phyloP scores from a whole-genome alignment of 2,329 filamentous ascomycete genomes.

The Alternaria solani region DNA sequence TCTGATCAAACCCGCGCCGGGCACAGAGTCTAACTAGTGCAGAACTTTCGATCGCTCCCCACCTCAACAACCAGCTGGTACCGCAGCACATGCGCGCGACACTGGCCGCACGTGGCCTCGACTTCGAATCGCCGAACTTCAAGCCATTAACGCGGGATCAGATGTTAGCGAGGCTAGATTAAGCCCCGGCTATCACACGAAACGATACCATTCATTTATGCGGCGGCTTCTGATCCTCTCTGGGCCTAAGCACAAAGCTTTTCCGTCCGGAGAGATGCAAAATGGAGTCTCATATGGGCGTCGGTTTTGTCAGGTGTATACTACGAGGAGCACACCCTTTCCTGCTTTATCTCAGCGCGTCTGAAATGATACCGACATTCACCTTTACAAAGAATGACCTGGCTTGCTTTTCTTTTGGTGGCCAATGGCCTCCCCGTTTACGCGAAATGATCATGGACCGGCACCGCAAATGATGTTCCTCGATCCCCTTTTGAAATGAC shows the following conservation, averaged over 20 bases:
- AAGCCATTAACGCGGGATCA: constrained; percentile 90
- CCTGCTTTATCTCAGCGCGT: constrained; percentile 49
- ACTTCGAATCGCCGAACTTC: constrained; percentile 83
- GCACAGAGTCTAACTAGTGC: constrained; percentile 22
- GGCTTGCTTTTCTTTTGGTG: constrained; percentile 45
- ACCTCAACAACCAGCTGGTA: constrained; percentile 87
- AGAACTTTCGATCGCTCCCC: constrained; percentile 96
- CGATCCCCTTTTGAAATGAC: constrained; percentile 40
- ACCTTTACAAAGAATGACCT: constrained; percentile 45
- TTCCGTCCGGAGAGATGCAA: constrained; percentile 44
- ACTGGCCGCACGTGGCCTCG: constrained; percentile 79
- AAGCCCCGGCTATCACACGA: constrained; percentile 48
- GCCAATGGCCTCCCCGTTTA: constrained; percentile 36
- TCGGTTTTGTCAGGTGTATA: constrained; percentile 45
- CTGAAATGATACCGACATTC: constrained; percentile 52
- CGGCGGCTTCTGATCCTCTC: constrained; percentile 46
- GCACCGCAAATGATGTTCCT: constrained; percentile 46
- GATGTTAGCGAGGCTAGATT: constrained; percentile 98
- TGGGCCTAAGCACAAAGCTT: constrained; percentile 42
- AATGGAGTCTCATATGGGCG: constrained; percentile 49
- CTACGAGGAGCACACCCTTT: constrained; percentile 46
- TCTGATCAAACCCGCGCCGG: constrained; percentile 18
- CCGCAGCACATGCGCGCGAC: constrained; percentile 80
- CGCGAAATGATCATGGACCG: constrained; percentile 37
- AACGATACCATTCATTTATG: constrained; percentile 53